These are phyloP conservation scores for Serpula lacrymans DNA, from an alignment of 768 basidiomycete genomes.

Conservation along the genomic window DNA sequence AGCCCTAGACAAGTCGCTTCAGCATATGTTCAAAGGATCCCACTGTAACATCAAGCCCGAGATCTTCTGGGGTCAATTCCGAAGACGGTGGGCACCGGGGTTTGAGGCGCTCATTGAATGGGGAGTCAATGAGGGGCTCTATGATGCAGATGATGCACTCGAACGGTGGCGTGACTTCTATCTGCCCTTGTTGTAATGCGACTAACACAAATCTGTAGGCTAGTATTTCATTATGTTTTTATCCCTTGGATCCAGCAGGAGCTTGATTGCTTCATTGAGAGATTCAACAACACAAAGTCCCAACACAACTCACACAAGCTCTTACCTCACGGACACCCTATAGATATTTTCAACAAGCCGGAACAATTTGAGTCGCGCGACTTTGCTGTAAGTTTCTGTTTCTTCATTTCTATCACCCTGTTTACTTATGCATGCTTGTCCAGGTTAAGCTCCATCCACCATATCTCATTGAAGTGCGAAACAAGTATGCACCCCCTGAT, in stretches of 20 bases:
- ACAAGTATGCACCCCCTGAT: constrained; percentile 27
- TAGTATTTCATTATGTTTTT: too few relatives aligned
- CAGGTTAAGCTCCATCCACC: constrained; percentile 14
- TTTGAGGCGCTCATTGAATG: too few relatives aligned
- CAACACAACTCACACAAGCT: too few relatives aligned
- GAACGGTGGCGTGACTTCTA: too few relatives aligned
- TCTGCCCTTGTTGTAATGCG: too few relatives aligned
- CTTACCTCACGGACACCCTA: constrained; percentile 36
- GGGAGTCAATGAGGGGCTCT: constrained; percentile 27
- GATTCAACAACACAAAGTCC: constrained; percentile 25
- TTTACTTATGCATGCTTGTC: too few relatives aligned
- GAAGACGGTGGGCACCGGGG: too few relatives aligned
- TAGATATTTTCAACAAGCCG: constrained; percentile 28
- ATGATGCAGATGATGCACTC: constrained; percentile 20
- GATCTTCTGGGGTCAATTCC: too few relatives aligned
- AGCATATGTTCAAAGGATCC: constrained; percentile 40
- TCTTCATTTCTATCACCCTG: too few relatives aligned
- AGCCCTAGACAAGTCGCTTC: constrained; percentile 29
- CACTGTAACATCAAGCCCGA: constrained; percentile 21
- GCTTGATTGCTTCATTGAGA: too few relatives aligned
- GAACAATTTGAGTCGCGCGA: constrained; percentile 21
- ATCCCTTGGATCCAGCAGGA: too few relatives aligned
- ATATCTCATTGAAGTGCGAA: constrained; percentile 14
- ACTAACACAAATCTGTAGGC: too few relatives aligned
- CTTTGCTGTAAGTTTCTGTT: constrained; percentile 31